A percentile compares a stretch with the other conserved stretches of the same genome.
These are phyloP conservation scores for Trichoderma koningiopsis DNA, from an alignment of 2,329 filamentous ascomycete species.

Conservation along the genomic window DNA sequence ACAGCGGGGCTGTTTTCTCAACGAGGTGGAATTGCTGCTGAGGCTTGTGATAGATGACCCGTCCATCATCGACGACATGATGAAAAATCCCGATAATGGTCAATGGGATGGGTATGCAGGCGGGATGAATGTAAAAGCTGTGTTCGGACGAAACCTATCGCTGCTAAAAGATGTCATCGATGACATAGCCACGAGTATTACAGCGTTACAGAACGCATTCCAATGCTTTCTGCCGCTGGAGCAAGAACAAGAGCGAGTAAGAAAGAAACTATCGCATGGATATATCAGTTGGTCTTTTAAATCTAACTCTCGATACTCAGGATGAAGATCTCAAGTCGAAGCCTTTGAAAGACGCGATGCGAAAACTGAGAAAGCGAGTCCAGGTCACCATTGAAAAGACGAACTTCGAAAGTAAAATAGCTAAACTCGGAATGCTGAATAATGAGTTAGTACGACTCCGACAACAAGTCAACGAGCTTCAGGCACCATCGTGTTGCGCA, in stretches of 20 bases:
- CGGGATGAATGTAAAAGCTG: background rate
- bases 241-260: conserved; percentile 2
- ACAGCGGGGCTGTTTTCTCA: conserved; percentile 1
- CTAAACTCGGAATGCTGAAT: background rate
- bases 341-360: background rate
- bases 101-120: background rate
- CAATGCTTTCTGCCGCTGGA: background rate
- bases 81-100: background rate
- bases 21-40: background rate
- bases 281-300: too few relatives aligned
- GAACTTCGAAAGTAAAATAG: conserved; percentile 2
- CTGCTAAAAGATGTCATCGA: background rate
- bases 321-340: background rate
- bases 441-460: background rate
- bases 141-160: background rate
- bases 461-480: background rate
- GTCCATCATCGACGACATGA: background rate
- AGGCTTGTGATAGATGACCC: background rate
- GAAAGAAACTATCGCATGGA: background rate
- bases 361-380: conserved; percentile 10
- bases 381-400: conserved; percentile 4
- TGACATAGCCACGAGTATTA: background rate
- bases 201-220: background rate
- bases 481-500: background rate
- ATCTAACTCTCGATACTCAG: background rate